A percentile compares a stretch with the other conserved stretches of the same genome.
These are phyloP conservation scores for Xylariales sp. DNA, from an alignment of 2,329 filamentous ascomycete genomes.

Conservation along the genomic window DNA sequence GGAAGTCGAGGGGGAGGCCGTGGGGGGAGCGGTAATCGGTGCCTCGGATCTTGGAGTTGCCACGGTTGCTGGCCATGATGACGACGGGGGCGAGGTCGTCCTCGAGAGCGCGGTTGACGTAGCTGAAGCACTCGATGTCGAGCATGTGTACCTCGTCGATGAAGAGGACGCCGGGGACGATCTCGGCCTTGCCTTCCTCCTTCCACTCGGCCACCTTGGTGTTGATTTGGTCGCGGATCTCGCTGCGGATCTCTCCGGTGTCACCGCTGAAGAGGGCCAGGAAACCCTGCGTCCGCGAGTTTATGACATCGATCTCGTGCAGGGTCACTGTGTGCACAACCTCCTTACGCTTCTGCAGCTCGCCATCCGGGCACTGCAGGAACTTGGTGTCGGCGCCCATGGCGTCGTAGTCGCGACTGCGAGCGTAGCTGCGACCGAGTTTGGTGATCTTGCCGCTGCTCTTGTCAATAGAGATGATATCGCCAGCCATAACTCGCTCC, in stretches of 20 bases:
- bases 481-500: slow-evolving; percentile 96
- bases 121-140: slow-evolving; percentile 98
- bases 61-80: slow-evolving; percentile 98
- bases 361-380: slow-evolving; percentile 93
- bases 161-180: slow-evolving; percentile 94
- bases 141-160: slow-evolving; percentile 99
- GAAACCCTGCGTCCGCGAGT: slow-evolving; percentile 97
- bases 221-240: slow-evolving; percentile 98
- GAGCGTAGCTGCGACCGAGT: slow-evolving; percentile 88
- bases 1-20: slow-evolving; percentile 89
- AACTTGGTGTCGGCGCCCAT: slow-evolving; percentile 99
- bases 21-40: slow-evolving; percentile 93
- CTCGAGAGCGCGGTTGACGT: slow-evolving; percentile 95
- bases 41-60: slow-evolving; percentile 84
- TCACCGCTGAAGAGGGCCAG: slow-evolving; percentile 95
- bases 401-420: slow-evolving; percentile 95
- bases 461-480: slow-evolving; percentile 98
- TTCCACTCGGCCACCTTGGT: slow-evolving; percentile 99
- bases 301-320: slow-evolving; percentile 99
- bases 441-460: slow-evolving; percentile 97
- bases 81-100: slow-evolving; percentile 93
- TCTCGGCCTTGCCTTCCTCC: slow-evolving; percentile 97
- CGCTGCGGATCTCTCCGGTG: slow-evolving; percentile 94
- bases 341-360: slow-evolving; percentile 95
- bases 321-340: slow-evolving; percentile 95